These are phyloP conservation scores for Pseudocercospora fuligena DNA, from an alignment of 2,329 filamentous ascomycete species.

Conservation along the genomic window DNA sequence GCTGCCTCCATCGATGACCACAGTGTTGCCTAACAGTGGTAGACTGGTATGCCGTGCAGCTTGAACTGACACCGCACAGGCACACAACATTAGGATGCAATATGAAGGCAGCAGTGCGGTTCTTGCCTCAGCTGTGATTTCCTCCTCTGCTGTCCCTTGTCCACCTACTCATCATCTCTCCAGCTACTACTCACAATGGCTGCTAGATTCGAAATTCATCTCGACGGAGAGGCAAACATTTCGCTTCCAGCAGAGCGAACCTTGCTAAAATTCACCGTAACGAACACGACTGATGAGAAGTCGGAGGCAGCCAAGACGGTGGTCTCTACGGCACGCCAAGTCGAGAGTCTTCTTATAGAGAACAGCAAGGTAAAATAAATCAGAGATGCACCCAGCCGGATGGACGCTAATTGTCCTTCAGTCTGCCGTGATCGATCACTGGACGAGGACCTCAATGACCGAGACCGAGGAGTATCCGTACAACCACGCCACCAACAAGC, in stretches of 20 bases:
- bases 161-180: no score
- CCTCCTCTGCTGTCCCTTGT: no score
- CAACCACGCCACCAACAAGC: background rate
- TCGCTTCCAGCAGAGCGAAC: constrained; percentile 15
- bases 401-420: background rate
- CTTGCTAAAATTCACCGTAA: constrained; percentile 9
- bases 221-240: constrained; percentile 9
- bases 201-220: constrained; percentile 9
- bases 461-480: constrained; percentile 12
- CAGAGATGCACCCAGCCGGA: no score
- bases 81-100: no score
- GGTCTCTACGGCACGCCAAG: constrained; percentile 2
- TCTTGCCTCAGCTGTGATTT: no score
- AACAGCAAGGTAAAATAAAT: background rate
- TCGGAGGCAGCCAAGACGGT: background rate
- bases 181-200: no score
- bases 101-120: no score
- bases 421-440: constrained; percentile 14
- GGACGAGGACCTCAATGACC: constrained; percentile 20
- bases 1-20: no score
- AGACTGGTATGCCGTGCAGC: no score
- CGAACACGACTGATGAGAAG: background rate
- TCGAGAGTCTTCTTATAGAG: constrained; percentile 16
- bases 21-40: no score
- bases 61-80: no score